These are phyloP conservation scores for Trypanosoma caninum DNA, from an alignment of 208 protist species.

Conservation along the genomic window DNA sequence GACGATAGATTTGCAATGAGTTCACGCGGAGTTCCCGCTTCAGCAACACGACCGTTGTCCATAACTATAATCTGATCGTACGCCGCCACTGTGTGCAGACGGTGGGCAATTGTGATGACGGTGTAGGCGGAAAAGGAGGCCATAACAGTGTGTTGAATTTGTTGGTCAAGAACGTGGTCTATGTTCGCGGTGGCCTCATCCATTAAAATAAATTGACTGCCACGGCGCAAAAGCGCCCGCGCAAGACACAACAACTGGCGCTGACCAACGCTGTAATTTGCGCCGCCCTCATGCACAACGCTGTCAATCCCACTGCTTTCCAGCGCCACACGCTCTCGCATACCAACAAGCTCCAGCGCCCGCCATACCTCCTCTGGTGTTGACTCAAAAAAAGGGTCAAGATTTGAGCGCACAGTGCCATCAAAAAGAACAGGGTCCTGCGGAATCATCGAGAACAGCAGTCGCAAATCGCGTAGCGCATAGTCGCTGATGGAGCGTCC, in stretches of 20 bases:
- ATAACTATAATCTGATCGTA: constrained; percentile 73
- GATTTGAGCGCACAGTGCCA: constrained; percentile 68
- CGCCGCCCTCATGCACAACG: constrained; percentile 39
- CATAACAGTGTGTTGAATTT: constrained; percentile 58
- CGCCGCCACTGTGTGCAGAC: constrained; percentile 63
- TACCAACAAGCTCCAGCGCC: constrained; percentile 46
- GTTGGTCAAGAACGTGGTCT: constrained; percentile 53
- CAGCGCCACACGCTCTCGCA: constrained; percentile 29
- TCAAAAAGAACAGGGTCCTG: constrained; percentile 84
- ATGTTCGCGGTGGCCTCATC: constrained; percentile 84
- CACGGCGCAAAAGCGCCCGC: constrained; percentile 54
- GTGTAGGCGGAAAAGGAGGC: constrained; percentile 62
- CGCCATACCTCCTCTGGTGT: constrained; percentile 35
- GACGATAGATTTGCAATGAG: constrained; percentile 26
- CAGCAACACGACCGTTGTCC: constrained; percentile 54
- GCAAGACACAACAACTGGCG: constrained; percentile 75
- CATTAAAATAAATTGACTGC: constrained; percentile 73
- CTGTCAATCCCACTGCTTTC: constrained; percentile 22
- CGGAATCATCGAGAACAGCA: constrained; percentile 76
- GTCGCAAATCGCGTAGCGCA: constrained; percentile 46
- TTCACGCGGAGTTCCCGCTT: constrained; percentile 54
- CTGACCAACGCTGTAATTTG: constrained; percentile 75
- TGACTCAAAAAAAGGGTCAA: constrained; percentile 54
- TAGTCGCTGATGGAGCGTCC: constrained; percentile 35
- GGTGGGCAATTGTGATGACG: constrained; percentile 80